Evolutionary conservation across 495 filamentous ascomycete species (phyloP), one percentile per base, ranked within the genome.

Genomic region (Elasticomyces elasticus): DNA sequence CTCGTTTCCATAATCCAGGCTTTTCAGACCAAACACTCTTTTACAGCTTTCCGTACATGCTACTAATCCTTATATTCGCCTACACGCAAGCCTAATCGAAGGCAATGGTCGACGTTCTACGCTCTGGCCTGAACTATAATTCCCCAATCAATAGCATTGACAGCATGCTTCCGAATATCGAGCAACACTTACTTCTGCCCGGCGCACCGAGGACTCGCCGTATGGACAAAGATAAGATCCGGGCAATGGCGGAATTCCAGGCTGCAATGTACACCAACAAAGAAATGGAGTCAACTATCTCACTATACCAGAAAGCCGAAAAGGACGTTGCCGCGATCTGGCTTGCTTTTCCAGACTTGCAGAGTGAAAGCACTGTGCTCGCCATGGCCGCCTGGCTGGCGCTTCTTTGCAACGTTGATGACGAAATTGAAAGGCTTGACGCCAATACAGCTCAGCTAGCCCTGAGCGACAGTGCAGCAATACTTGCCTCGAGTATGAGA

Each of bases 361-460:
- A 19, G 25, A 13, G 17, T 19, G 45, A 49, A n/a, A 28, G 25
- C 25, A 30, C 31, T 5, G 4, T 49, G 2, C 25, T 49, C 7
- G 45, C 45, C 2, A 49, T 49, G 45, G 45, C 45, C 17, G 45
- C 45, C 11, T 49, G 45, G 45, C 24, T 49, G 4, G 2, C 25
- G 11, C 5, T 49, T 11, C 45, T 49, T 13, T 31, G 45, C 45
- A 28, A 30, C n/a, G 45, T 49, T 2, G 25, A 49, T 27, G 45
- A 49, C 24, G 27, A 30, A 12, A 30, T 49, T 27, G 45, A 49
- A n/a, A 2, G 24, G 5, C 24, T 49, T 9, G 45, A 31, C 22
- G 45, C 9, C 9, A 19, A 31, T 28, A 19, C 27, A 5, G 45
- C 45, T 9, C 25, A 31, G 19, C 17, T 19, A 9, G 45, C 45